These are phyloP conservation scores for Selaginella moellendorffii DNA, from an alignment of 75 land plant genomes.

Conservation along the genomic window DNA sequence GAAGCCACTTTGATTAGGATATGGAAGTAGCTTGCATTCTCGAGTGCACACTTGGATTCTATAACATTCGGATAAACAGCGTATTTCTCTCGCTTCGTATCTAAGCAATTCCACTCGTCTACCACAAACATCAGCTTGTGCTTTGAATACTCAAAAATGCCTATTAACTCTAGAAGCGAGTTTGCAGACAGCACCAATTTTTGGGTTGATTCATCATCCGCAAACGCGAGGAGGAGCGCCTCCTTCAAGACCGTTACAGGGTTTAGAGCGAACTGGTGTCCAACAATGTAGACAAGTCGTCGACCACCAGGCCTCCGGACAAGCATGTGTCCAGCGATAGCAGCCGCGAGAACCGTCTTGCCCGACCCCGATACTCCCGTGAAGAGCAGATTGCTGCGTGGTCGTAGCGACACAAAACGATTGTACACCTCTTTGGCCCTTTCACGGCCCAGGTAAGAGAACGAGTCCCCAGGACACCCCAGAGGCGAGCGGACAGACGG, in stretches of 20 bases:
- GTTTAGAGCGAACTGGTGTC: background rate
- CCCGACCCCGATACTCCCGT: background rate
- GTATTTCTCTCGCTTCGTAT: background rate
- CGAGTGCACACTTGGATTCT: background rate
- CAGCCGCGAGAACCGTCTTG: background rate
- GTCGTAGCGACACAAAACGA: too few species aligned
- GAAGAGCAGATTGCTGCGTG: too few species aligned
- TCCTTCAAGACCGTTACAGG: background rate
- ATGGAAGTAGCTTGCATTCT: background rate
- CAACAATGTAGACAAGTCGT: background rate
- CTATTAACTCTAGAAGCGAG: background rate
- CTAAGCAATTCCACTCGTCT: background rate
- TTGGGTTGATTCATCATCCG: background rate
- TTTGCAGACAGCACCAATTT: background rate
- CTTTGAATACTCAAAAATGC: background rate
- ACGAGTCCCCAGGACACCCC: too few species aligned
- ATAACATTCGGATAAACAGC: background rate
- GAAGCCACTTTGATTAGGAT: background rate
- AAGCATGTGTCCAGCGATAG: background rate
- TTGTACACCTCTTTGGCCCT: too few species aligned
- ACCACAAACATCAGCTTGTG: background rate
- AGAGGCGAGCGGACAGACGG: too few species aligned
- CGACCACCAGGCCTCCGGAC: background rate
- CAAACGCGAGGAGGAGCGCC: background rate
- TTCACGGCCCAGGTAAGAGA: too few species aligned